These are phyloP conservation scores for Crassisporium funariophilum DNA, from an alignment of 768 basidiomycete genomes.

Conservation along the genomic window DNA sequence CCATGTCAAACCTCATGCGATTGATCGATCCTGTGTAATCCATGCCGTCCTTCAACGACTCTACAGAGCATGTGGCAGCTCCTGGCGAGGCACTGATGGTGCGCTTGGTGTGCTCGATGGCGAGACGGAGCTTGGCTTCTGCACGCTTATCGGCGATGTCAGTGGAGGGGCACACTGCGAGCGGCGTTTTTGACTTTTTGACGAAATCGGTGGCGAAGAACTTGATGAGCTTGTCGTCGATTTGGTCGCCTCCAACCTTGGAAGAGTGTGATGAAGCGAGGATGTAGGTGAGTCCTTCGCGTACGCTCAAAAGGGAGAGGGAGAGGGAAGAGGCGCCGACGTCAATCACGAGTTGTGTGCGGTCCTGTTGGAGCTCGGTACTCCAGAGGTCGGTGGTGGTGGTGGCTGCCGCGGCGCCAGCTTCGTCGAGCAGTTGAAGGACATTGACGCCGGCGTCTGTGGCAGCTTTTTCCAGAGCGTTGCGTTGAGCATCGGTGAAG, in stretches of 20 bases:
- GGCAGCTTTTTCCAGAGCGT: constrained; percentile 74
- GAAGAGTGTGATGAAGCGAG: constrained; percentile 55
- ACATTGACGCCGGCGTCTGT: constrained; percentile 81
- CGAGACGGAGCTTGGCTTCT: constrained; percentile 90
- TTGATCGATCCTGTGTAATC: constrained; percentile 76
- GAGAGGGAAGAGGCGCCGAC: constrained; percentile 75
- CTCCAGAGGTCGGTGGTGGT: constrained; percentile 51
- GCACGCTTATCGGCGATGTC: constrained; percentile 67
- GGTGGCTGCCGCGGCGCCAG: constrained; percentile 70
- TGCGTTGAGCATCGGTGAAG: constrained; percentile 69
- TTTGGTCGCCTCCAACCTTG: constrained; percentile 63
- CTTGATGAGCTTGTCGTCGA: constrained; percentile 83
- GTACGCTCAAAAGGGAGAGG: constrained; percentile 70
- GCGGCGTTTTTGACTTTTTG: constrained; percentile 86
- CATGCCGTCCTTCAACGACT: constrained; percentile 90
- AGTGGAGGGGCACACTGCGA: constrained; percentile 62
- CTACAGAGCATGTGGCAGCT: constrained; percentile 90
- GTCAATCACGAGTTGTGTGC: constrained; percentile 81
- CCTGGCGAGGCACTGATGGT: constrained; percentile 85
- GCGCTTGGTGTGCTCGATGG: constrained; percentile 93
- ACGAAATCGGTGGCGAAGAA: constrained; percentile 96
- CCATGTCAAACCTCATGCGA: constrained; percentile 64
- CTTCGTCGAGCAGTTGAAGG: constrained; percentile 85
- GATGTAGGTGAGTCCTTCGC: constrained; percentile 70
- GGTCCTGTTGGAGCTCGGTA: constrained; percentile 50